Percentiles rank a stretch among this genome's conserved stretches.
These are phyloP conservation scores for Polyplosphaeria fusca DNA, from an alignment of 495 filamentous ascomycete genomes.

Conservation along the genomic window DNA sequence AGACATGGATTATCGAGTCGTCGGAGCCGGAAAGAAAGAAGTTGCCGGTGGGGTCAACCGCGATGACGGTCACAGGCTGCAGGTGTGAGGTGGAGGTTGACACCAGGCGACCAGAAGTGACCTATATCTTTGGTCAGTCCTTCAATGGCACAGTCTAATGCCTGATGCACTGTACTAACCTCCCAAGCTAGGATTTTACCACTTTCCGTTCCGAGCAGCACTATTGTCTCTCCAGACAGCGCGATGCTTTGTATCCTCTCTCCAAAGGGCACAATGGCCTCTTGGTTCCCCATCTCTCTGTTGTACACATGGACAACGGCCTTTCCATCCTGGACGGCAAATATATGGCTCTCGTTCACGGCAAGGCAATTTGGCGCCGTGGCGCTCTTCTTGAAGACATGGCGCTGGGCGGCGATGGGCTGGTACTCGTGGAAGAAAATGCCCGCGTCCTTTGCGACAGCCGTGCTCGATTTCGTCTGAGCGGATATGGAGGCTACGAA, in stretches of 20 bases:
- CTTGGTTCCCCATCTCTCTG: constrained; percentile 76
- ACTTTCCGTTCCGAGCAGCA: constrained; percentile 81
- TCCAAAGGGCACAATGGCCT: constrained; percentile 78
- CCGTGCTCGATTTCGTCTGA: constrained; percentile 60
- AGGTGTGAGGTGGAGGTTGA: constrained; percentile 86
- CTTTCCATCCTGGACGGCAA: constrained; percentile 85
- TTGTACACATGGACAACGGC: constrained; percentile 89
- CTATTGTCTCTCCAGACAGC: constrained; percentile 54
- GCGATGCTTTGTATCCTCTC: constrained; percentile 76
- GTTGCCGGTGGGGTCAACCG: constrained; percentile 65
- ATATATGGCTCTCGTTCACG: constrained; percentile 78
- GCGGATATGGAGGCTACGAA: constrained; percentile 72
- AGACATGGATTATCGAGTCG: constrained; percentile 86
- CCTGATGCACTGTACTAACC: constrained; percentile 63
- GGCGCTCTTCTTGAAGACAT: constrained; percentile 90
- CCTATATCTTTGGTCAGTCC: no score
- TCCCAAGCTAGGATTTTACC: constrained; percentile 91
- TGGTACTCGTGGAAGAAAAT: constrained; percentile 82
- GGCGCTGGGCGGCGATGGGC: constrained; percentile 64
- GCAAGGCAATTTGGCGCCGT: constrained; percentile 74
- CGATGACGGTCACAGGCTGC: constrained; percentile 74
- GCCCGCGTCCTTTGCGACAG: constrained; percentile 69
- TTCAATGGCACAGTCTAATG: no score
- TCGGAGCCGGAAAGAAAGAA: constrained; percentile 83
- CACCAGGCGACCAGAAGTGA: constrained; percentile 79